These are phyloP conservation scores for Phytophthora sojae DNA, from an alignment of 352 stramenopile genomes.

Conservation along the genomic window DNA sequence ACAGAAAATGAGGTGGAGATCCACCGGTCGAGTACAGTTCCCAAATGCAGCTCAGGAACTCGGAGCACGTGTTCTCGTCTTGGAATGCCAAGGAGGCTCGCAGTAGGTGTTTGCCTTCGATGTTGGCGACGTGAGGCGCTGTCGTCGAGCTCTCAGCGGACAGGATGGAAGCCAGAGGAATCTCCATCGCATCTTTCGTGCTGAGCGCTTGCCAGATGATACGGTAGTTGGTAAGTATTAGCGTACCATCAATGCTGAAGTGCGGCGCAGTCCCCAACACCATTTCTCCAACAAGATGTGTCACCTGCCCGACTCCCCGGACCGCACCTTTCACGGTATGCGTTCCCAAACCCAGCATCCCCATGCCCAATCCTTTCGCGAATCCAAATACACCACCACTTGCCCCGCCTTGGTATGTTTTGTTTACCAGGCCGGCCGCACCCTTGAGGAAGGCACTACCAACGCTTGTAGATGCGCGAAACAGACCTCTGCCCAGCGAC, in stretches of 20 bases:
- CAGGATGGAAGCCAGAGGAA: constrained; percentile 80
- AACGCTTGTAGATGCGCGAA: constrained; percentile 87
- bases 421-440: constrained; percentile 80
- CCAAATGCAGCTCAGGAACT: constrained; percentile 80
- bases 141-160: constrained; percentile 84
- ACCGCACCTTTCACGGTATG: constrained; percentile 90
- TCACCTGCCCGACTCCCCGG: constrained; percentile 86
- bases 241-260: constrained; percentile 87
- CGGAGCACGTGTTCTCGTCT: constrained; percentile 78
- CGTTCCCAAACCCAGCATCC: constrained; percentile 84
- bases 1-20: constrained; percentile 63
- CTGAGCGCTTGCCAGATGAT: constrained; percentile 87
- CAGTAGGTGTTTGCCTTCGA: constrained; percentile 86
- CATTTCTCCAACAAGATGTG: constrained; percentile 88
- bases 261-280: constrained; percentile 84
- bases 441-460: constrained; percentile 87
- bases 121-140: constrained; percentile 82
- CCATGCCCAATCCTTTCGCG: constrained; percentile 88
- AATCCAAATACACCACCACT: constrained; percentile 89
- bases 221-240: constrained; percentile 87
- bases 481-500: constrained; percentile 81
- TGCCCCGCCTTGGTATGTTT: constrained; percentile 88
- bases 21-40: constrained; percentile 62
- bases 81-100: constrained; percentile 86
- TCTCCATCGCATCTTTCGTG: constrained; percentile 83